These are phyloP conservation scores for Cordyceps militaris DNA, from an alignment of 2,329 filamentous ascomycete genomes.

Conservation along the genomic window DNA sequence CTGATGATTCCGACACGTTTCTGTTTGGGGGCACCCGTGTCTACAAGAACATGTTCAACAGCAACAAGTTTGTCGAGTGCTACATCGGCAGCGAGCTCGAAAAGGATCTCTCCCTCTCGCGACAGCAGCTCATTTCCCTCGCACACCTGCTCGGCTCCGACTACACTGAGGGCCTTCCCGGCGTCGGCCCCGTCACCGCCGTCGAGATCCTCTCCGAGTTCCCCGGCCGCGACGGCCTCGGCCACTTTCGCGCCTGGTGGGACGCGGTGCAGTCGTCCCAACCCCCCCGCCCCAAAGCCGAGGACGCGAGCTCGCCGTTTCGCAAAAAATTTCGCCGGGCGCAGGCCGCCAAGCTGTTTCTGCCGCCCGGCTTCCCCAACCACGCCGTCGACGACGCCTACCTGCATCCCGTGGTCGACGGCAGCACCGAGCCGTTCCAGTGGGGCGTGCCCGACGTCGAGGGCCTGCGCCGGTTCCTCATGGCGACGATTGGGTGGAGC, in stretches of 20 bases:
- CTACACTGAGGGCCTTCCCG: conserved; percentile 87
- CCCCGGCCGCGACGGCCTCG: conserved; percentile 50
- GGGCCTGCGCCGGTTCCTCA: conserved; percentile 74
- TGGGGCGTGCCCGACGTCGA: conserved; percentile 96
- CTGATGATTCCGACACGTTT: conserved; percentile 94
- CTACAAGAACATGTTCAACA: conserved; percentile 99
- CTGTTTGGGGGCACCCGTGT: conserved; percentile 92
- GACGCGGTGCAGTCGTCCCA: conserved; percentile 63
- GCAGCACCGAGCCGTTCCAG: conserved; percentile 69
- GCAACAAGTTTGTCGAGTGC: conserved; percentile 95
- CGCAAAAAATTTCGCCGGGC: conserved; percentile 77
- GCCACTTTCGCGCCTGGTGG: conserved; percentile 87
- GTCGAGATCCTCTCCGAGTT: conserved; percentile 94
- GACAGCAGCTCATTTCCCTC: conserved; percentile 80
- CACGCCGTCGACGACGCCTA: conserved; percentile 76
- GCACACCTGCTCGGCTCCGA: conserved; percentile 90
- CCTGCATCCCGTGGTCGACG: conserved; percentile 77
- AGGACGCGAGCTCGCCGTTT: conserved; percentile 56
- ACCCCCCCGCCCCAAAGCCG: conserved; percentile 52
- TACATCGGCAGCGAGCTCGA: conserved; percentile 80
- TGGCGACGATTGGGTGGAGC: conserved; percentile 88
- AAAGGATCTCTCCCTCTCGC: conserved; percentile 78
- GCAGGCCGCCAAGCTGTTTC: conserved; percentile 77
- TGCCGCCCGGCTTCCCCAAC: conserved; percentile 74
- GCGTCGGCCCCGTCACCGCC: conserved; percentile 89